A percentile compares a stretch with the other conserved stretches of the same genome.
Evolutionary conservation across 2,329 filamentous ascomycete species (phyloP).

Genomic region (Trichoderma atrobrunneum): DNA sequence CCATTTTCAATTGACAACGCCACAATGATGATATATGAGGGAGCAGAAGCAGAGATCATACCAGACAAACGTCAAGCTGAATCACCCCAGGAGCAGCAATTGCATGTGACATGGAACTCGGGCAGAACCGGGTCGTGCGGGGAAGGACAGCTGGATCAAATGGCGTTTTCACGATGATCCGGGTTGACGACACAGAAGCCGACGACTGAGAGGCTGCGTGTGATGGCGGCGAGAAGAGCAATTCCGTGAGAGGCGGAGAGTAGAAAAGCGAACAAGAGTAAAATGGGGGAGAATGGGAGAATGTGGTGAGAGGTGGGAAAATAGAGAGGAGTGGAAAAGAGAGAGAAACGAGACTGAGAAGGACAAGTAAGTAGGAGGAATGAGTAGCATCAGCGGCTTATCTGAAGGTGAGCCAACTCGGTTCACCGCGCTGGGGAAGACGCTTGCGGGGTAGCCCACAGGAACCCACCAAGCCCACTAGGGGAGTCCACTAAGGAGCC

Average conservation of each 20-base stretch:
- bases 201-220: not conserved
- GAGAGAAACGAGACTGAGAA: not conserved
- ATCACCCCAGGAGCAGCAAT: constrained; percentile 12
- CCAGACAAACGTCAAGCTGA: constrained; percentile 15
- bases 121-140: constrained; percentile 17
- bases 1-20: not conserved
- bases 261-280: not conserved
- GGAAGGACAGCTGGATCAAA: not conserved
- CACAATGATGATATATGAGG: not conserved
- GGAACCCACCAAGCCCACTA: not conserved
- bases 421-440: constrained; percentile 9
- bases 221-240: not conserved
- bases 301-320: not conserved
- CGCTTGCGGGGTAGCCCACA: constrained; percentile 5
- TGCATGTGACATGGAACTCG: constrained; percentile 23
- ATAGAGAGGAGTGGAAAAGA: not conserved
- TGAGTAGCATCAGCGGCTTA: constrained; percentile 13
- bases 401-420: constrained; percentile 14
- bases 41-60: not conserved
- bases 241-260: not conserved
- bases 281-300: not conserved
- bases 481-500: not conserved
- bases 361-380: constrained; percentile 11
- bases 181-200: not conserved
- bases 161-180: not conserved